Evolutionary conservation across 495 filamentous ascomycete genomes (phyloP), one percentile per base, ranked within the genome.

Genomic region (Neurospora discreta): DNA sequence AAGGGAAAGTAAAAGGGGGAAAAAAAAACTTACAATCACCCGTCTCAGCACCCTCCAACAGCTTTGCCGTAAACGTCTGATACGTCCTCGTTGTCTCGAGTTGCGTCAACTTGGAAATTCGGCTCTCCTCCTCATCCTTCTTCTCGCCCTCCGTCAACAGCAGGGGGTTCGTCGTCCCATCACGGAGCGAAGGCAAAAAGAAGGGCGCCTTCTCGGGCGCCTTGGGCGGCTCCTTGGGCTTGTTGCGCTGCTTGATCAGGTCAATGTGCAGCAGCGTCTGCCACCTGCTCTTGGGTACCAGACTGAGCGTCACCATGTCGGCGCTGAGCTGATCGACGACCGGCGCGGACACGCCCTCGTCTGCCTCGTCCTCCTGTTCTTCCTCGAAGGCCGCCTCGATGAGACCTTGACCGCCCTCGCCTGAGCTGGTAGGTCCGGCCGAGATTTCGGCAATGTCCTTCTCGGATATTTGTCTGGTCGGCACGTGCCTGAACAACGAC

Each of bases 201-300:
- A 99, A 99, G 1, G 95, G 95, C 0, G 95, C 94, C 77, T 95
- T 97, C 78, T 97, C 91, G 5, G 96, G 95, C 3, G 88, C 86
- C 83, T 98, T 97, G 36, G 94, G 93, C 1, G 93, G 86, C 81
- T 97, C 92, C 74, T 89, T 94, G 7, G 95, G 96, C 81, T 94
- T 97, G 82, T 99, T 99, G 70, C 95, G 93, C 81, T 91, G 88
- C 80, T 90, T 92, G 79, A 99, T 95, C 46, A 91, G 81, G 76
- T 98, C 94, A 7, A 99, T 87, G 76, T 98, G 90, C 70, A 98
- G 82, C 13, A 99, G 83, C 8, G 91, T 95, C 80, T 98, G 96
- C 96, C 96, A 98, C 75, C 90, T 89, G 73, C 90, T 90, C 80
- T 90, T 92, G 38, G 95, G 95, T 20, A 99, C 90, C 69, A 97